Conservation (phyloP, 495 filamentous ascomycete species). For the Penicillium arizonense region DNA sequence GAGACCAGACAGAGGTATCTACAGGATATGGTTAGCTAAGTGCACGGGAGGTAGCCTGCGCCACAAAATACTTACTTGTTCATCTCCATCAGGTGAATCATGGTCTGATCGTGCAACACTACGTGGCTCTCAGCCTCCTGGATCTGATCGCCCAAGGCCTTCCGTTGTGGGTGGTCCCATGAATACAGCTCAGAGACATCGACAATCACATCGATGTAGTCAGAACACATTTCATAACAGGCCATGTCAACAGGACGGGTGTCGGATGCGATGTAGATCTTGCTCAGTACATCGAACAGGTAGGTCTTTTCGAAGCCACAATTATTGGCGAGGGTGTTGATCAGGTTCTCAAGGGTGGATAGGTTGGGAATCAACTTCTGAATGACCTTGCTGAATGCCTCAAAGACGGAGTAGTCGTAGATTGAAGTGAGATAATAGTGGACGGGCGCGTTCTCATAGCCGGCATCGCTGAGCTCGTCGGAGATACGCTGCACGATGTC, state of each 20-base stretch:
- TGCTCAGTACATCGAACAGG: slow-evolving; percentile 92
- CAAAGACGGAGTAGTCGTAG: slow-evolving; percentile 97
- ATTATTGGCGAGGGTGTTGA: slow-evolving; percentile 83
- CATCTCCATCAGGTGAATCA: slow-evolving; percentile 86
- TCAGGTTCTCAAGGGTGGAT: slow-evolving; percentile 83
- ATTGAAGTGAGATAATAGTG: slow-evolving; percentile 94
- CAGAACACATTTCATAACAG: slow-evolving; percentile 95
- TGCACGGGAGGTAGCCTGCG: not conserved
- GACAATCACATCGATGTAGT: slow-evolving; percentile 96
- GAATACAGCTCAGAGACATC: slow-evolving; percentile 95
- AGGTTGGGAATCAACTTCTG: slow-evolving; percentile 95
- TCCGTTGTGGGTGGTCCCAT: slow-evolving; percentile 59
- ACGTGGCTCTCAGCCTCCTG: slow-evolving; percentile 78
- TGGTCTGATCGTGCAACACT: slow-evolving; percentile 73
- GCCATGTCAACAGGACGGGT: slow-evolving; percentile 87
- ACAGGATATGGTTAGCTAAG: slow-evolving; percentile 8
- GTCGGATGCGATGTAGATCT: slow-evolving; percentile 97
- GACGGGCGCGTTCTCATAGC: slow-evolving; percentile 87
- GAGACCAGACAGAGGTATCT: slow-evolving; percentile 70
- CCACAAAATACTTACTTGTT: slow-evolving; percentile 65
- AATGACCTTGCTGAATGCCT: slow-evolving; percentile 96
- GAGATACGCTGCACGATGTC: slow-evolving; percentile 96
- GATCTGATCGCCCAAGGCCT: slow-evolving; percentile 61
- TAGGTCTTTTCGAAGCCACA: slow-evolving; percentile 97
- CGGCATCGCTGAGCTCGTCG: slow-evolving; percentile 89